Evolutionary conservation across 208 protist genomes (phyloP), one percentile per base, ranked within the genome.

Genomic region (Acanthamoeba healyi): DNA sequence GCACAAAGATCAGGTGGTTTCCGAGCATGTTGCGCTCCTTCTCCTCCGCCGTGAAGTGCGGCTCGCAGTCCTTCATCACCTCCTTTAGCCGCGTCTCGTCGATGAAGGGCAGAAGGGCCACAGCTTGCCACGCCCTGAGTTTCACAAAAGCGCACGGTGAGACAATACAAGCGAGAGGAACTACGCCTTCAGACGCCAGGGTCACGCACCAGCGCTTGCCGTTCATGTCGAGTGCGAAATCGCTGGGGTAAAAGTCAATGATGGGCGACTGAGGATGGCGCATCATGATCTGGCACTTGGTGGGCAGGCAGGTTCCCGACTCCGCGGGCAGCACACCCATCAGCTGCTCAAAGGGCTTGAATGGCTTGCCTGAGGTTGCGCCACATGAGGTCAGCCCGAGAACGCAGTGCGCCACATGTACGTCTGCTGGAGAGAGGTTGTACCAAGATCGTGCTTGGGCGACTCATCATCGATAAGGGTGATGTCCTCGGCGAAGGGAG

Each of bases 321-420:
- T 96, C 94, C 5, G 98, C 97, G 44, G 99, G 99, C 17, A 99
- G 96, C 51, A 99, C 99, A 65, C 98, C 98, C 92, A 99, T 98
- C 61, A 99, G 97, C 98, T 99, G 99, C 95, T 99, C 97, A n/a
- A 99, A 98, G 38, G 99, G 99, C 70, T 97, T 97, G 94, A 99
- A 97, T 15, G 99, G 99, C 40, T 95, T 93, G 81, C 97, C 97
- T 88, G 42, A 29, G 14, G n/a, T n/a, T n/a, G n/a, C n/a, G 70
- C 15, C 34, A 34, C 97, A 94, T 38, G 95, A 63, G 97, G 98
- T 98, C 17, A 89, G 58, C 96, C 93, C 2, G 98, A 96, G 58
- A 98, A 34, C 17, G 34, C 17, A 5, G 12, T 6, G 3, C 12
- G 10, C 7, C 17, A 34, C 7, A 32, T 38, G 29, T n/a, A 56